Percentiles rank a stretch among this genome's conserved stretches.
Conservation (phyloP, 805 yeast genomes). For the Ogataea paraovalis region DNA sequence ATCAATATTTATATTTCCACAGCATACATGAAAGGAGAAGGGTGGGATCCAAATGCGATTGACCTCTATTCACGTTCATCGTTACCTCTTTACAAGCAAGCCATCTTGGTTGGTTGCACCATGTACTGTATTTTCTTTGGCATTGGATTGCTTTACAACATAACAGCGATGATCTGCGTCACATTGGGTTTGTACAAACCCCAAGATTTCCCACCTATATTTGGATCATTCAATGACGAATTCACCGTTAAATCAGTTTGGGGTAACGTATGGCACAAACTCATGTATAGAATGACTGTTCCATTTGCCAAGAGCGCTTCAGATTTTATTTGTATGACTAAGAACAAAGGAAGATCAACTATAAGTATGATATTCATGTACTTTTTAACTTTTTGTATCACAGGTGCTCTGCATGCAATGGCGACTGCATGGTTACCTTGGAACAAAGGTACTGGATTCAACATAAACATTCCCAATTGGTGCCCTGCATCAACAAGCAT, state of each 20-base stretch:
- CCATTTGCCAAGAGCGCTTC: slow-evolving; percentile 4
- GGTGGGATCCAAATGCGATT: slow-evolving; percentile 12
- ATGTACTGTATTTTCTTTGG: slow-evolving; percentile 9
- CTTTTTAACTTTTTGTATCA: slow-evolving; percentile 10
- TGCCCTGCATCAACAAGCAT: slow-evolving; percentile 4
- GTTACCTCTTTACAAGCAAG: slow-evolving; percentile 6
- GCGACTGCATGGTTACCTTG: slow-evolving; percentile 12
- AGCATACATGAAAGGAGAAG: slow-evolving; percentile 6
- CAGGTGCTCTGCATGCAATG: slow-evolving; percentile 15
- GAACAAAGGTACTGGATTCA: slow-evolving; percentile 7
- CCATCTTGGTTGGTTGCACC: slow-evolving; percentile 6
- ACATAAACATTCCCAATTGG: slow-evolving; percentile 9
- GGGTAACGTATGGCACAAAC: slow-evolving; percentile 16
- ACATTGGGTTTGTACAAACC: background rate
- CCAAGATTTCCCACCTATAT: slow-evolving; percentile 10
- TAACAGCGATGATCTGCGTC: slow-evolving; percentile 1
- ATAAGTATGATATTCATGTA: background rate
- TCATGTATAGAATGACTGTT: slow-evolving; percentile 13
- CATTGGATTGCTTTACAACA: slow-evolving; percentile 4
- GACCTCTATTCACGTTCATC: slow-evolving; percentile 7
- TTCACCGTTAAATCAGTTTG: slow-evolving; percentile 14
- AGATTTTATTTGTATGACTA: background rate
- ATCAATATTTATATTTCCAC: slow-evolving; percentile 8
- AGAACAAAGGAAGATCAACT: background rate
- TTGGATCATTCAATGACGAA: slow-evolving; percentile 11